Conservation (phyloP, 306 rosid species). For the Sicyos baderoa region DNA sequence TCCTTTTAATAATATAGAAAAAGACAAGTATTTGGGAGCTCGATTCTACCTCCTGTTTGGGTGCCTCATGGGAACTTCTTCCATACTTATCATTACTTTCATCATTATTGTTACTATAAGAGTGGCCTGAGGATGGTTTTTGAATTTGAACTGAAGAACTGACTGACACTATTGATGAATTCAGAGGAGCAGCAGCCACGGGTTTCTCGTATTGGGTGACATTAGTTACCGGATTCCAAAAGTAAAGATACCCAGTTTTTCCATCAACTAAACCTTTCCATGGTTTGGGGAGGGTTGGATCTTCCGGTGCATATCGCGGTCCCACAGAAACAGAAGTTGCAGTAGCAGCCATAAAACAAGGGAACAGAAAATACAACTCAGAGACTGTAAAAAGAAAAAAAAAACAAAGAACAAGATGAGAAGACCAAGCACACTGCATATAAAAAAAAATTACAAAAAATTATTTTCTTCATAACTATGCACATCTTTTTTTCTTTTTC, state of each 20-base stretch:
- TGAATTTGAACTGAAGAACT: constrained; percentile 79
- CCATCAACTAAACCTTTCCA: constrained; percentile 98
- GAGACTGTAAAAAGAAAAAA: not conserved
- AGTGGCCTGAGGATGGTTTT: constrained; percentile 50
- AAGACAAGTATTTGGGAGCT: constrained; percentile 35
- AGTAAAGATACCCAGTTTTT: constrained; percentile 93
- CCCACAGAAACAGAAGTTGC: constrained; percentile 60
- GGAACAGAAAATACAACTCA: not conserved
- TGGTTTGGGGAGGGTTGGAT: constrained; percentile 92
- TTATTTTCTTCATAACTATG: too few species aligned
- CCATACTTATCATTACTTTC: constrained; percentile 50
- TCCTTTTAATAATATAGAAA: not conserved
- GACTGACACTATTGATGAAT: constrained; percentile 47
- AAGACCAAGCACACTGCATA: not conserved
- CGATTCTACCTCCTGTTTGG: constrained; percentile 44
- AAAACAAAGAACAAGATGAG: not conserved
- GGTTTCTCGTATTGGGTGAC: constrained; percentile 95
- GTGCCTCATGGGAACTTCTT: constrained; percentile 44
- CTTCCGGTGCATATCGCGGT: constrained; percentile 90
- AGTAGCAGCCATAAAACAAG: constrained; percentile 76
- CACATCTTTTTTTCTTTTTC: too few species aligned
- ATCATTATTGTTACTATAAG: constrained; percentile 37
- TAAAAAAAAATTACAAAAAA: not conserved
- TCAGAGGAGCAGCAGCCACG: constrained; percentile 30
- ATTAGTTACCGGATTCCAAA: constrained; percentile 98